Evolutionary conservation across 208 protist genomes (phyloP).

Genomic region (Balamuthia mandrillaris): DNA sequence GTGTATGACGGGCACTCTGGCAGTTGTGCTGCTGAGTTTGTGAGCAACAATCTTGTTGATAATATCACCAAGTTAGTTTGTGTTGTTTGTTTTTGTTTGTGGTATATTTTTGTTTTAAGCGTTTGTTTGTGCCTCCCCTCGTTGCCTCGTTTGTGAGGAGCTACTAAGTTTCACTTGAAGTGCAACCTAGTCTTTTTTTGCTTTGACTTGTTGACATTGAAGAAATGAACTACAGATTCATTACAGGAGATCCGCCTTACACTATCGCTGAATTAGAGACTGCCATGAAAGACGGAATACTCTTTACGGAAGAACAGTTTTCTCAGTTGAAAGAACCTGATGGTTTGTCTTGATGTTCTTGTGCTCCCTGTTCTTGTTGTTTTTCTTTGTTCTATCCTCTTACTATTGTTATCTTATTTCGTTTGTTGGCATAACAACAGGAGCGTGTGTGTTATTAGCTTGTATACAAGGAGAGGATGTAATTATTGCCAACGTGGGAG

Average conservation of each 20-base stretch:
- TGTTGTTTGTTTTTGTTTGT: neutral
- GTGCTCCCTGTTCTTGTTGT: too few species aligned
- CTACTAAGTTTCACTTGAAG: too few species aligned
- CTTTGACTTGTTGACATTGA: too few species aligned
- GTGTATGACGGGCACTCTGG: slow-evolving; percentile 1
- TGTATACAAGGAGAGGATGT: neutral
- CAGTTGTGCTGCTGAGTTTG: neutral
- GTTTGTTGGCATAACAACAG: neutral
- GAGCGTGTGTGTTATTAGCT: neutral
- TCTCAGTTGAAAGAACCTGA: neutral
- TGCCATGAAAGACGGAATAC: neutral
- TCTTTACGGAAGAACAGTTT: slow-evolving; percentile 2
- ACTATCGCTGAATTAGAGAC: neutral
- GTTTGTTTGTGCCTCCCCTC: too few species aligned
- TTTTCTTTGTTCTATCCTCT: too few species aligned
- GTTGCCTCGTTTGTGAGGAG: neutral
- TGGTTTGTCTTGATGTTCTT: neutral
- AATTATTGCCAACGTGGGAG: neutral
- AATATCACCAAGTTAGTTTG: neutral
- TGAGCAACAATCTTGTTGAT: neutral
- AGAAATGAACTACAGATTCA: too few species aligned
- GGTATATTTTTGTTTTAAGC: too few species aligned
- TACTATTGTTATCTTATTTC: neutral
- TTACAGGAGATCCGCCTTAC: neutral
- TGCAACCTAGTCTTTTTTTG: too few species aligned